phyloP scores from a whole-genome alignment of 805 yeast species.

The Candida methanosorbosa region DNA sequence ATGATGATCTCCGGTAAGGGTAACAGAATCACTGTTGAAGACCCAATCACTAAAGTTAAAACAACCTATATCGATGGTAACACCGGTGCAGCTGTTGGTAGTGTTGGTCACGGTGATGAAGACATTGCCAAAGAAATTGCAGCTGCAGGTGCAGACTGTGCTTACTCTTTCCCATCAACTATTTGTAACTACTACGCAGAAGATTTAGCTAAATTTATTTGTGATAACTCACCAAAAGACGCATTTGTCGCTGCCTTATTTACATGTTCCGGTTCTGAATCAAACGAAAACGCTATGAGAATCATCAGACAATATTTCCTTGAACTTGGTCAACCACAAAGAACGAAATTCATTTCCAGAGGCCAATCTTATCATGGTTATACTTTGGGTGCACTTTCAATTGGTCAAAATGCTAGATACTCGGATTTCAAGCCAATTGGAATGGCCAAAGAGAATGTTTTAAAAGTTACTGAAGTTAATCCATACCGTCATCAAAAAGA shows the following conservation, averaged over 20 bases:
- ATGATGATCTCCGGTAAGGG: slow-evolving; percentile 34
- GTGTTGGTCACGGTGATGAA: slow-evolving; percentile 35
- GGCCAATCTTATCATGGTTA: slow-evolving; percentile 40
- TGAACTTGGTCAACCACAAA: slow-evolving; percentile 33
- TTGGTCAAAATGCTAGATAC: slow-evolving; percentile 29
- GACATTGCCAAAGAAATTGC: slow-evolving; percentile 31
- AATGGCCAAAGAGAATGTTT: slow-evolving; percentile 12
- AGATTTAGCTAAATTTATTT: slow-evolving; percentile 34
- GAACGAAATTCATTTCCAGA: slow-evolving; percentile 34
- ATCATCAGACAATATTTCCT: slow-evolving; percentile 46
- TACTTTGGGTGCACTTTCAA: slow-evolving; percentile 37
- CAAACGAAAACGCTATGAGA: slow-evolving; percentile 73
- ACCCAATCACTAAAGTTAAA: slow-evolving; percentile 30
- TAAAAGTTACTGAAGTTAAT: slow-evolving; percentile 23
- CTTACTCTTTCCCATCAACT: slow-evolving; percentile 27
- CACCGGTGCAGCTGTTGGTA: slow-evolving; percentile 49
- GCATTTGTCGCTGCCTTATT: slow-evolving; percentile 34
- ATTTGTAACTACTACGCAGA: slow-evolving; percentile 33
- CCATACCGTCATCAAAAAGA: slow-evolving; percentile 21
- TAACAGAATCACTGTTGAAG: slow-evolving; percentile 28
- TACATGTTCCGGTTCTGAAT: slow-evolving; percentile 70
- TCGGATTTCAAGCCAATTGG: slow-evolving; percentile 22
- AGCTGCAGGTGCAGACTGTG: slow-evolving; percentile 24
- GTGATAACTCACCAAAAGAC: slow-evolving; percentile 26
- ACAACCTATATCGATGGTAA: slow-evolving; percentile 31